Evolutionary conservation across 176 grass and related monocot species (phyloP).

Genomic region (Aechmea fasciata): DNA sequence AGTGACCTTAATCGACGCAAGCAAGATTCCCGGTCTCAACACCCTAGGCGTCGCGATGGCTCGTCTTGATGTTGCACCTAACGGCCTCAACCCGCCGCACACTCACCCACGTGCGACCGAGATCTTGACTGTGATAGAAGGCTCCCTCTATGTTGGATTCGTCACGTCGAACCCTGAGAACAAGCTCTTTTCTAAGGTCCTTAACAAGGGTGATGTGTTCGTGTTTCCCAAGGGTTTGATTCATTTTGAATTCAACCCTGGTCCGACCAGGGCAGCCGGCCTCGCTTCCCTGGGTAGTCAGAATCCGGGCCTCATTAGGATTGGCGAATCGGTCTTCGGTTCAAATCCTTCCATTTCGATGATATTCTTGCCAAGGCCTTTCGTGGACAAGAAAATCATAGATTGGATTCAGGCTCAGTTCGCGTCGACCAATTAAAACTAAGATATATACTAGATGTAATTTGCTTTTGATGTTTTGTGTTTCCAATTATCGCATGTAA

Average conservation of each 20-base stretch:
- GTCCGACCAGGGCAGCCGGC: constrained; percentile 8
- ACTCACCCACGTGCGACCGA: constrained; percentile 29
- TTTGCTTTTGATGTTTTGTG: neutral
- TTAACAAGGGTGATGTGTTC: constrained; percentile 34
- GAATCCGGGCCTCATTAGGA: constrained; percentile 13
- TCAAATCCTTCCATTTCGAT: constrained; percentile 14
- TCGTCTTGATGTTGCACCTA: constrained; percentile 29
- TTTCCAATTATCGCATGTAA: too few species aligned
- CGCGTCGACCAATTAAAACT: neutral
- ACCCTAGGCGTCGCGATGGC: constrained; percentile 25
- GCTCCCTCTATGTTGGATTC: constrained; percentile 30
- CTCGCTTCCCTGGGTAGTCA: constrained; percentile 26
- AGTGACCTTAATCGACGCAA: constrained; percentile 13
- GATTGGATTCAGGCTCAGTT: constrained; percentile 27
- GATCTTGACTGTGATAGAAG: constrained; percentile 22
- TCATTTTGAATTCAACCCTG: constrained; percentile 29
- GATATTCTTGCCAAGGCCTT: constrained; percentile 12
- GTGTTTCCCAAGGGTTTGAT: constrained; percentile 33
- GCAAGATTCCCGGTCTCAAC: constrained; percentile 20
- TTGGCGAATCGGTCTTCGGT: constrained; percentile 20
- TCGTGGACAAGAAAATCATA: constrained; percentile 22
- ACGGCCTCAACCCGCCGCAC: constrained; percentile 27
- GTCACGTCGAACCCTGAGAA: constrained; percentile 20
- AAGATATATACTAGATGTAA: too few species aligned
- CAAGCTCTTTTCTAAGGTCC: constrained; percentile 28